These are phyloP conservation scores for Clausena lansium DNA, from an alignment of 345 rosid species.

Conservation along the genomic window DNA sequence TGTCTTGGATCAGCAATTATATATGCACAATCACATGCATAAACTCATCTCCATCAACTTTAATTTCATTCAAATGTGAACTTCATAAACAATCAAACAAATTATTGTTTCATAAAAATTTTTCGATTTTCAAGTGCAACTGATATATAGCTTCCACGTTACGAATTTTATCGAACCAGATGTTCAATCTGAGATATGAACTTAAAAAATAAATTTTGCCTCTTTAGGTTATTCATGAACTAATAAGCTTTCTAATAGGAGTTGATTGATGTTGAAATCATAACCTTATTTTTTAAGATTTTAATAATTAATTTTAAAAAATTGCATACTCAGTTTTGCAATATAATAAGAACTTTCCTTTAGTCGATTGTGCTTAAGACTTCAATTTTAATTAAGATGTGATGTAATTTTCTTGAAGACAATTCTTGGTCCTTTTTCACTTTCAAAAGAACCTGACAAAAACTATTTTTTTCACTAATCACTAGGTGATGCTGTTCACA, in stretches of 20 bases:
- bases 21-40: neutral
- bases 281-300: neutral
- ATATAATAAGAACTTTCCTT: neutral
- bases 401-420: neutral
- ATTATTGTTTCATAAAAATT: too few species aligned
- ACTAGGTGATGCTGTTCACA: neutral
- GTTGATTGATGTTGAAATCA: slow-evolving; percentile 19
- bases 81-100: too few species aligned
- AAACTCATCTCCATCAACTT: neutral
- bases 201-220: neutral
- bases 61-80: neutral
- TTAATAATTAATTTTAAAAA: too few species aligned
- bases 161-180: neutral
- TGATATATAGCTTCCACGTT: too few species aligned
- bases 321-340: too few species aligned
- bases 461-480: neutral
- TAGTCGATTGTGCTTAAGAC: neutral
- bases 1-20: neutral
- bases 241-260: neutral
- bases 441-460: neutral
- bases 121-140: too few species aligned
- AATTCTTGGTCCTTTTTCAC: slow-evolving; percentile 9
- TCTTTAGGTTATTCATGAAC: neutral
- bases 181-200: neutral
- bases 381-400: neutral